phyloP scores from a whole-genome alignment of 257 asterid species.

The Lycium barbarum region DNA sequence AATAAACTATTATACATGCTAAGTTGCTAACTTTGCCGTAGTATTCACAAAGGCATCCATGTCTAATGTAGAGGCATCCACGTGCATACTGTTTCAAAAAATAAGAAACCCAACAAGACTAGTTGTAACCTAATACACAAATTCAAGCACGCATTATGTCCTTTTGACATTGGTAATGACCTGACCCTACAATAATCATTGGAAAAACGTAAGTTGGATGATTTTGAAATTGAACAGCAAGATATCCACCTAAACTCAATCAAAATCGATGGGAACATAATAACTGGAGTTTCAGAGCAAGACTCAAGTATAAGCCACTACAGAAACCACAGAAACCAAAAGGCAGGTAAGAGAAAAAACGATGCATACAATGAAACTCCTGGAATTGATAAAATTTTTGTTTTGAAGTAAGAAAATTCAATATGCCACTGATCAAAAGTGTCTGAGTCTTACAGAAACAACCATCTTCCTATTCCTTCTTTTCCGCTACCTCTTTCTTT shows the following conservation, averaged over 20 bases:
- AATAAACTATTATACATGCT: neutral
- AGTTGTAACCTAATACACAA: neutral
- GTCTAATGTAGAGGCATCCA: neutral
- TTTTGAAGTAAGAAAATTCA: constrained; percentile 24
- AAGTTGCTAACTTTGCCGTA: neutral
- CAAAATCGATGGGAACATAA: constrained; percentile 22
- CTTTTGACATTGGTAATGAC: neutral
- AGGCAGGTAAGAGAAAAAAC: constrained; percentile 31
- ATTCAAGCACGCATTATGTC: neutral
- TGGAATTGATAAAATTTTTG: constrained; percentile 18
- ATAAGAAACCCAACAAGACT: neutral
- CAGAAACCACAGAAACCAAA: constrained; percentile 17
- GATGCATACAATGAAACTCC: constrained; percentile 33
- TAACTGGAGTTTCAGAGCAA: neutral
- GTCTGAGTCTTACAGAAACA: constrained; percentile 1
- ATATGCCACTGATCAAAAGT: constrained; percentile 29
- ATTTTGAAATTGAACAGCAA: neutral
- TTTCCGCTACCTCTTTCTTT: constrained; percentile 57
- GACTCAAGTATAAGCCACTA: constrained; percentile 24
- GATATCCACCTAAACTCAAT: constrained; percentile 1
- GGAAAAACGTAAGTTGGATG: neutral
- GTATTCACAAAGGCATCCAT: neutral
- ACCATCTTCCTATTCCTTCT: constrained; percentile 52
- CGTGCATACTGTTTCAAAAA: neutral
- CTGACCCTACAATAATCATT: neutral